Evolutionary conservation across 1,284 basidiomycete species (phyloP), one percentile per base, ranked within the genome.

Genomic region (Rhodotorula sp.): DNA sequence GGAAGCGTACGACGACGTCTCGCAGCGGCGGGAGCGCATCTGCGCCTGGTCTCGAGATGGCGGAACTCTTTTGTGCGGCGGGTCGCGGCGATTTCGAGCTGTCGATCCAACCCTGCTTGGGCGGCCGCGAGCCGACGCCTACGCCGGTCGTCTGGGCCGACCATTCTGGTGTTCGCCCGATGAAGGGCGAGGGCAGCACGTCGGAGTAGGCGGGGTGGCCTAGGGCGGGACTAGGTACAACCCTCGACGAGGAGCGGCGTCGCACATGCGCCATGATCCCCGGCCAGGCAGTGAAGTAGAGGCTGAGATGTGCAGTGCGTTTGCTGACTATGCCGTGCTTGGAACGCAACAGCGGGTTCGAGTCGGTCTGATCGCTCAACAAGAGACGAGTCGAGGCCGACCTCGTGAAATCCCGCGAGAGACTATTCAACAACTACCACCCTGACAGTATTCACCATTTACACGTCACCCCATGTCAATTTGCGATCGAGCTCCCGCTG

Each of bases 181-280:
- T 53, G 44, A 46, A 54, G 3, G 64, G 64, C 26, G 64, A 66
- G 6, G 64, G 58, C 2, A 29, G 64, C n/a, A 54, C 53, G 26
- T 54, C 53, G 26, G 26, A 29, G 29, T 54, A 54, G 53, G 53
- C 53, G 53, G 53, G 53, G 12, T 54, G 53, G 53, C 17, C 26
- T 22, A 51, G 22, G n/a, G 49, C 49, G 49, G 49, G 49, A 51
- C 24, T n/a, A 0, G 22, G 49, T 17, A 26, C 53, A 26, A 54
- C 53, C 26, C 53, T n/a, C 10, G 53, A 54, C 37, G 61, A 62
- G 51, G 61, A 62, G 22, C 61, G 33, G 37, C 61, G 49, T 15
- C 61, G 51, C 10, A 62, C 37, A 42, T 62, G 61, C 30, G 60
- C 20, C 53, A 54, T 54, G 53, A n/a, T 17, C 53, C 14, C 17